phyloP scores from a whole-genome alignment of 2,329 filamentous ascomycete genomes.

The Knoxdaviesia proteae region DNA sequence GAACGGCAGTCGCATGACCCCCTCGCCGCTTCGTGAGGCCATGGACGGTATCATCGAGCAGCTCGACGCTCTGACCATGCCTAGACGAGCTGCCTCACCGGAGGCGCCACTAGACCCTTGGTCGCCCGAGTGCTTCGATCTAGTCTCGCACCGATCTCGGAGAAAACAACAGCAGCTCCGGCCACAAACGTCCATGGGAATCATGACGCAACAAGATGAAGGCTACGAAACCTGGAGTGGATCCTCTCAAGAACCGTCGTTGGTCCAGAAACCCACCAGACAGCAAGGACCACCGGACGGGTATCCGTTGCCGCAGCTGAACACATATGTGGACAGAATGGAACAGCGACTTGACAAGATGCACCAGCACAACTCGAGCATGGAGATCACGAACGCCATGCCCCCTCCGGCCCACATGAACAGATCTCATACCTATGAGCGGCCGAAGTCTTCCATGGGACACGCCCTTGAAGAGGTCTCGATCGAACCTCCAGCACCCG shows the following conservation, averaged over 20 bases:
- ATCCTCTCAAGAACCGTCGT: constrained; percentile 26
- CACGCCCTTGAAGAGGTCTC: constrained; percentile 11
- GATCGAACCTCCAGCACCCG: not conserved
- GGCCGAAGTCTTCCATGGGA: constrained; percentile 39
- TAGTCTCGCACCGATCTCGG: constrained; percentile 16
- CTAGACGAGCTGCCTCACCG: constrained; percentile 19
- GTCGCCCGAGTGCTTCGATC: constrained; percentile 73
- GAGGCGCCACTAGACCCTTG: constrained; percentile 50
- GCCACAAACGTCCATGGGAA: constrained; percentile 56
- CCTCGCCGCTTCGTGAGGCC: constrained; percentile 76
- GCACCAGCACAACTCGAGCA: constrained; percentile 36
- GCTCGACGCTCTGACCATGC: constrained; percentile 58
- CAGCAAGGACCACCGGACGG: too few species aligned
- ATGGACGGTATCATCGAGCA: constrained; percentile 99
- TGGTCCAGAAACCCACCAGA: constrained; percentile 11
- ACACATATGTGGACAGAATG: constrained; percentile 82
- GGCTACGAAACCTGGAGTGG: constrained; percentile 38
- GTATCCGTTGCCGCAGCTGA: constrained; percentile 44
- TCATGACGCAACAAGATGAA: constrained; percentile 35
- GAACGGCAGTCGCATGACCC: constrained; percentile 48
- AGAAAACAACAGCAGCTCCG: constrained; percentile 15
- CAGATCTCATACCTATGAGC: constrained; percentile 20
- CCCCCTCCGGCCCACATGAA: constrained; percentile 45
- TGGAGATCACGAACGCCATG: constrained; percentile 23
- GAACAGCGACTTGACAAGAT: constrained; percentile 58